Evolutionary conservation across 306 rosid species (phyloP).

Genomic region (Acacia crassicarpa): DNA sequence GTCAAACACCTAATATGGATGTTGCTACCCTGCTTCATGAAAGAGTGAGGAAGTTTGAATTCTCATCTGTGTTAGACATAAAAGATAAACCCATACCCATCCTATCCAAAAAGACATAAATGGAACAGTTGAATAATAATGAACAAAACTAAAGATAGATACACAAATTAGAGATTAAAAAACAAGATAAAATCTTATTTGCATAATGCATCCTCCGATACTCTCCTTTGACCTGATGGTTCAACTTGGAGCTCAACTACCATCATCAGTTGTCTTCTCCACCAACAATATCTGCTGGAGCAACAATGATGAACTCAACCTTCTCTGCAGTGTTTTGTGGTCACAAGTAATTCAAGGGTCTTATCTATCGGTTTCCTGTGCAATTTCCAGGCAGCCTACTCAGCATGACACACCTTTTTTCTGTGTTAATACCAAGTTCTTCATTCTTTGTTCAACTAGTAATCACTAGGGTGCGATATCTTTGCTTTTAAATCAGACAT

Average conservation of each 20-base stretch:
- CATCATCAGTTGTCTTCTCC: neutral
- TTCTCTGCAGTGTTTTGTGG: neutral
- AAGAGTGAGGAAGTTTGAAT: neutral
- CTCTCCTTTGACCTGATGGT: neutral
- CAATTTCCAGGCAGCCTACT: neutral
- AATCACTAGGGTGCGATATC: neutral
- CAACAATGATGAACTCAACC: neutral
- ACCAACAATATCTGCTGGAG: neutral
- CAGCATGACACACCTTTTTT: neutral
- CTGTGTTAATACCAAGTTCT: neutral
- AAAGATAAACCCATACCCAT: too few species aligned
- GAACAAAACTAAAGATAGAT: neutral
- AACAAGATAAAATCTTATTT: too few species aligned
- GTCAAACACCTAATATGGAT: neutral
- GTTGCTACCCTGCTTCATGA: neutral
- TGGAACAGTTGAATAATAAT: too few species aligned
- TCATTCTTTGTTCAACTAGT: neutral
- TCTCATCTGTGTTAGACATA: too few species aligned
- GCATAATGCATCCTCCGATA: neutral
- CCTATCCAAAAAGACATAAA: neutral
- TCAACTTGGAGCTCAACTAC: too few species aligned
- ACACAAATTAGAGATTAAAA: too few species aligned
- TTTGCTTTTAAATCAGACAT: neutral
- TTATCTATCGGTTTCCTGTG: neutral
- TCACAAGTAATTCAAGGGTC: neutral